Percentiles rank a stretch among this genome's conserved stretches.
Conservation (phyloP, 345 rosid genomes). For the Stellera chamaejasme region DNA sequence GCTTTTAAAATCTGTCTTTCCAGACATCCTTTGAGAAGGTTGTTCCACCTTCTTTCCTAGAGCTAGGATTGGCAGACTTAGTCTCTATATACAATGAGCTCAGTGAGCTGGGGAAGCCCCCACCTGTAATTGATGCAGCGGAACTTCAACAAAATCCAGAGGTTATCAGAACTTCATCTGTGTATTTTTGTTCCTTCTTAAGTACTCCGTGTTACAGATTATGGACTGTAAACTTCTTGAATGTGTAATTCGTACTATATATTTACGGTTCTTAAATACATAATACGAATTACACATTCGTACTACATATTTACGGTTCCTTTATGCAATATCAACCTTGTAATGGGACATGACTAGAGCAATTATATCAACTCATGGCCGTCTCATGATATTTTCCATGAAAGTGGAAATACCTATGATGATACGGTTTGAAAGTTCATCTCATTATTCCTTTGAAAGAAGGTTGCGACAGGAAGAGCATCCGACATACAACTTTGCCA, state of each 20-base stretch:
- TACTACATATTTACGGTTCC: too few relatives aligned
- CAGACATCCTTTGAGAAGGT: slow-evolving; percentile 78
- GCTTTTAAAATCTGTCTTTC: slow-evolving; percentile 15
- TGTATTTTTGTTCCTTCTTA: slow-evolving; percentile 4
- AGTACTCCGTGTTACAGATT: neutral
- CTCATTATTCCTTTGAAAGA: too few relatives aligned
- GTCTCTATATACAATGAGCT: slow-evolving; percentile 66
- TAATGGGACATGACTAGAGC: too few relatives aligned
- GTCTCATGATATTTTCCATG: too few relatives aligned
- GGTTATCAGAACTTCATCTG: slow-evolving; percentile 30
- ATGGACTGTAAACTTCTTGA: neutral
- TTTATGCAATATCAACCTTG: too few relatives aligned
- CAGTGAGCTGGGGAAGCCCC: slow-evolving; percentile 55
- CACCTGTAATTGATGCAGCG: slow-evolving; percentile 58
- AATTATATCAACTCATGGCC: too few relatives aligned
- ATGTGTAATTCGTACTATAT: slow-evolving; percentile 1
- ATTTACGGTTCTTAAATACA: neutral
- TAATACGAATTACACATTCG: too few relatives aligned
- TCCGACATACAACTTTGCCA: too few relatives aligned
- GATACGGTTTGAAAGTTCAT: too few relatives aligned
- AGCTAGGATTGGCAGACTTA: slow-evolving; percentile 65
- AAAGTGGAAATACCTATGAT: too few relatives aligned
- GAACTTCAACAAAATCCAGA: slow-evolving; percentile 77
- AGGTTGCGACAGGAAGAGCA: too few relatives aligned
- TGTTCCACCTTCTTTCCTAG: slow-evolving; percentile 59